A percentile compares a stretch with the other conserved stretches of the same genome.
Evolutionary conservation across 306 rosid species (phyloP).

Genomic region (Cercis canadensis): DNA sequence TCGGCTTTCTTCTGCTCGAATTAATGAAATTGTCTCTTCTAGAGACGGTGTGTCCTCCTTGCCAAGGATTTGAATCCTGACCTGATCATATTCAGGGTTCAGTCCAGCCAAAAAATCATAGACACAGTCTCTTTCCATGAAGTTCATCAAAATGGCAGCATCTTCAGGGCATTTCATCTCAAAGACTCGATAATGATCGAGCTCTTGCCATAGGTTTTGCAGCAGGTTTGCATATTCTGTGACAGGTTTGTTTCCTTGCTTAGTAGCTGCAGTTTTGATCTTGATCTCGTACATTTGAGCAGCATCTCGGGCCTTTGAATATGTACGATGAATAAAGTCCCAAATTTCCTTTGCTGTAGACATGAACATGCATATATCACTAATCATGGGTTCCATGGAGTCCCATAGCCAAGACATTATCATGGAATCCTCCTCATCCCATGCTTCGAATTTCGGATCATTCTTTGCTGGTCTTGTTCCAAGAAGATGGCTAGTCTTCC

Average conservation of each 20-base stretch:
- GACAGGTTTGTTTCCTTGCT: not conserved
- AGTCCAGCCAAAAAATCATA: not conserved
- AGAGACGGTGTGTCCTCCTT: not conserved
- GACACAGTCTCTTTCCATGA: not conserved
- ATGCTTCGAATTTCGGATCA: not conserved
- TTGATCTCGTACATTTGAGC: not conserved
- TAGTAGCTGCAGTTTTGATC: not conserved
- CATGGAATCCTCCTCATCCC: too few relatives aligned
- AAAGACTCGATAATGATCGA: not conserved
- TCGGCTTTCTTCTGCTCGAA: not conserved
- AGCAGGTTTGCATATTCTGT: not conserved
- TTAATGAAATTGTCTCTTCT: not conserved
- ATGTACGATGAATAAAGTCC: not conserved
- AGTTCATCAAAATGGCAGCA: not conserved
- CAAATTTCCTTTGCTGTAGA: not conserved
- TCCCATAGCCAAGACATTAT: not conserved
- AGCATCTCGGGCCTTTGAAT: not conserved
- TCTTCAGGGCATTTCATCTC: not conserved
- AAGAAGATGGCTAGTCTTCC: too few relatives aligned
- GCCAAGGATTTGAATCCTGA: not conserved
- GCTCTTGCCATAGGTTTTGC: not conserved
- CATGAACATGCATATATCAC: not conserved
- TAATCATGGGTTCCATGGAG: not conserved
- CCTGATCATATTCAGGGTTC: not conserved
- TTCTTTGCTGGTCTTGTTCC: not conserved